phyloP scores from a whole-genome alignment of 2,329 filamentous ascomycete genomes.

The Elsinoe perseae region DNA sequence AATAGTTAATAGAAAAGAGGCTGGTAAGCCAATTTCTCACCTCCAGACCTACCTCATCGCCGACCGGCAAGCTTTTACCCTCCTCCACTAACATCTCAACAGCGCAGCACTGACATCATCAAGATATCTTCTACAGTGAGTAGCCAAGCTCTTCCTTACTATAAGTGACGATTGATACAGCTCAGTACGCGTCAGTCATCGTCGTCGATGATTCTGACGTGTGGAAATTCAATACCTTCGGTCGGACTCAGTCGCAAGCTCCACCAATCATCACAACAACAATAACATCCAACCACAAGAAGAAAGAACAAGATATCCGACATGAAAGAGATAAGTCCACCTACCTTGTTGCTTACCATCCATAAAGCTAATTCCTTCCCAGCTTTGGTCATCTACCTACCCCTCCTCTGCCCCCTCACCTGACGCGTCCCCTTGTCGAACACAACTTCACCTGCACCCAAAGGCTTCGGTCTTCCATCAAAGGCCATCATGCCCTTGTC shows the following conservation, averaged over 20 bases:
- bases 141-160: neutral
- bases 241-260: neutral
- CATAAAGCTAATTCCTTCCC: neutral
- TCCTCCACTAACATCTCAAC: neutral
- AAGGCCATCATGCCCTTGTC: neutral
- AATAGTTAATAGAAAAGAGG: neutral
- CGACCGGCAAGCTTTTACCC: slow-evolving; percentile 1
- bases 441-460: neutral
- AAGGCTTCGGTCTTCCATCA: neutral
- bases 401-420: neutral
- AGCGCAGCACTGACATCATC: neutral
- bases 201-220: neutral
- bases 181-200: neutral
- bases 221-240: neutral
- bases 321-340: neutral
- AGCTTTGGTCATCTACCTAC: neutral
- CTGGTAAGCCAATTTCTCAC: neutral
- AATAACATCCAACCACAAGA: neutral
- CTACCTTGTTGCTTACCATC: neutral
- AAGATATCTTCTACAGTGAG: neutral
- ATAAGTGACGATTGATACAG: neutral
- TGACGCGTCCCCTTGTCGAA: neutral
- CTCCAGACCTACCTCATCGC: neutral
- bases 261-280: neutral
- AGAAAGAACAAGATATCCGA: neutral